phyloP scores from a whole-genome alignment of 139 green algal genomes.

The Chlamydomonas asymmetrica region DNA sequence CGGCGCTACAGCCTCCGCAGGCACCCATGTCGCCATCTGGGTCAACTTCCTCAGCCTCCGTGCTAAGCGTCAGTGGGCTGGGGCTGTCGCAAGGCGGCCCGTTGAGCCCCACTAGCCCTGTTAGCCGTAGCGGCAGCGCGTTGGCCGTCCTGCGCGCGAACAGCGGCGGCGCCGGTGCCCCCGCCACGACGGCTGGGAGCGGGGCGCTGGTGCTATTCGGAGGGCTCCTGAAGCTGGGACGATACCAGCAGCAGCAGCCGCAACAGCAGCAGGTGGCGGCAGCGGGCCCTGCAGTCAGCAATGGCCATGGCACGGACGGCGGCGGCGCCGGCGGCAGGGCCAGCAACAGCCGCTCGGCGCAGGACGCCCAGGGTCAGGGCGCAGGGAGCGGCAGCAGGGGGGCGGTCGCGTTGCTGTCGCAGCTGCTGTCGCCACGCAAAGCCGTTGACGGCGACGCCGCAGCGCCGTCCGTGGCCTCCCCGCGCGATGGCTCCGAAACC shows the following conservation, averaged over 20 bases:
- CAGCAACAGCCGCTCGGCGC: background rate
- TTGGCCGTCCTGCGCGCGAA: background rate
- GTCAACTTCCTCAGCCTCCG: too few species aligned
- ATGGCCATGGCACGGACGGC: background rate
- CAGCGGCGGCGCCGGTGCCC: slow-evolving; percentile 3
- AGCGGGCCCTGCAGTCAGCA: background rate
- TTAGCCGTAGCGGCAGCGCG: too few species aligned
- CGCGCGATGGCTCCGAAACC: too few species aligned
- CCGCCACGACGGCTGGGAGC: slow-evolving; percentile 23
- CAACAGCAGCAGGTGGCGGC: background rate
- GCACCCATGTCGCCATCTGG: too few species aligned
- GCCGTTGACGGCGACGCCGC: background rate
- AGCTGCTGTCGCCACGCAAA: background rate
- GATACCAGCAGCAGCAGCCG: slow-evolving; percentile 27
- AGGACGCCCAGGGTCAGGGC: background rate
- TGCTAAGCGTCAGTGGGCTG: too few species aligned
- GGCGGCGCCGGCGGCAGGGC: background rate
- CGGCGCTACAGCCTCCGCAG: too few species aligned
- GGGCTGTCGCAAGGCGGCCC: too few species aligned
- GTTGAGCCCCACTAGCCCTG: too few species aligned
- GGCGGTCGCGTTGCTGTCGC: background rate
- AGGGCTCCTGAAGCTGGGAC: slow-evolving; percentile 40
- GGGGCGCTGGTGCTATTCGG: background rate
- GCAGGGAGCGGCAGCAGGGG: background rate
- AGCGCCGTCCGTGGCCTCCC: background rate